phyloP scores from a whole-genome alignment of 257 asterid species.

The Solanum lycopersicoides region DNA sequence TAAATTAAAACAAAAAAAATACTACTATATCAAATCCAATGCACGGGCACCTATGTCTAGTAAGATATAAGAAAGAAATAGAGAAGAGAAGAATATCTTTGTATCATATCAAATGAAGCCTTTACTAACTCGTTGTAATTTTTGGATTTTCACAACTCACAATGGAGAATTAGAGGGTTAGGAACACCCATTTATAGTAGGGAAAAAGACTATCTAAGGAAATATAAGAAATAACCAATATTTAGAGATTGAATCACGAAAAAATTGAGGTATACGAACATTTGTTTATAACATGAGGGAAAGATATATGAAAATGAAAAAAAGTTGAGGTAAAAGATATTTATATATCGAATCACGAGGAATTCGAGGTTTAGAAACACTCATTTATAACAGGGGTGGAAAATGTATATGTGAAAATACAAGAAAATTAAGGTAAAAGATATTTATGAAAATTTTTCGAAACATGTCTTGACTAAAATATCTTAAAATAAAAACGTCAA shows the following conservation, averaged over 20 bases:
- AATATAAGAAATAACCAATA: not conserved
- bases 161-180: not conserved
- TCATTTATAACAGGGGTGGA: no score
- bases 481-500: not conserved
- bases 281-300: no score
- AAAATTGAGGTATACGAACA: not conserved
- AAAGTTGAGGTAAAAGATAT: not conserved
- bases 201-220: no score
- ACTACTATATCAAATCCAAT: no score
- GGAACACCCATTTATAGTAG: not conserved
- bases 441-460: not conserved
- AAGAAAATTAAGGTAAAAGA: no score
- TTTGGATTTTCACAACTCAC: not conserved
- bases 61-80: not conserved
- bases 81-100: not conserved
- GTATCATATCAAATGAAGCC: not conserved
- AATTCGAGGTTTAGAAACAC: not conserved
- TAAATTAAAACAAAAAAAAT: no score
- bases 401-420: no score
- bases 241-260: not conserved
- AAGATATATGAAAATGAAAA: no score
- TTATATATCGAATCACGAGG: not conserved
- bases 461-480: not conserved
- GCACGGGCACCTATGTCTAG: no score
- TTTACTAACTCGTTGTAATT: not conserved